Base-by-base conservation (phyloP, 306 rosid genomes). In the Fragaria vesca region DNA sequence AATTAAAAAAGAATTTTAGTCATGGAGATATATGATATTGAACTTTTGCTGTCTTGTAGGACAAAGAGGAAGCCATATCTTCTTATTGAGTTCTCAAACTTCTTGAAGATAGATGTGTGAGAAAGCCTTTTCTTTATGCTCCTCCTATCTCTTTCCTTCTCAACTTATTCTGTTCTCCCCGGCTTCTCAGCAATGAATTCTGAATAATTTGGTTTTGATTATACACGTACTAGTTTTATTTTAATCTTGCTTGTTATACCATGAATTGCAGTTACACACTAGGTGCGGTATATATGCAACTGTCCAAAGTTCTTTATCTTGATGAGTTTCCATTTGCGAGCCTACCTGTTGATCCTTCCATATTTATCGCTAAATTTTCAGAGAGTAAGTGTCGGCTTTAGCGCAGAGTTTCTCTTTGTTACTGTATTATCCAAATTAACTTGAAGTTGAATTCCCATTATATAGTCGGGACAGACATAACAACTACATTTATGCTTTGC, bases 211-310 rank as follows among this genome's bases (percentile, higher is more conserved):
- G n/a, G 48, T 68, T 61, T 40, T 43, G 38, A 72, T 54, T 54
- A 80, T 57, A 79, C 40, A 52, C 16, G 48, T 77, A 71, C 58
- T 76, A 38, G 70, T 81, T 74, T 86, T 43, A 43, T 40, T 66
- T 16, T 36, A 21, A 55, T 47, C 24, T 72, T 18, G 47, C 67
- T 62, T 68, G n/a, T 48, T 51, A 75, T 75, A 34, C 46, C 40
- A 13, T 73, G 50, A 54, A 79, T 50, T 80, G 89, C 84, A 93
- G 98, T 66, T 93, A 93, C 69, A 88, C 80, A 69, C 89, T 93
- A 12, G 98, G 97, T 45, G 89, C 89, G 58, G 94, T 87, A 45
- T 93, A 89, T 84, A 82, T 93, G 87, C 97, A 93, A 87, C 98
- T 91, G 52, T 93, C 94, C 81, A 78, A 87, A 88, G 83, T 88